phyloP scores from a whole-genome alignment of 257 asterid species.

The Solanum appendiculatum region DNA sequence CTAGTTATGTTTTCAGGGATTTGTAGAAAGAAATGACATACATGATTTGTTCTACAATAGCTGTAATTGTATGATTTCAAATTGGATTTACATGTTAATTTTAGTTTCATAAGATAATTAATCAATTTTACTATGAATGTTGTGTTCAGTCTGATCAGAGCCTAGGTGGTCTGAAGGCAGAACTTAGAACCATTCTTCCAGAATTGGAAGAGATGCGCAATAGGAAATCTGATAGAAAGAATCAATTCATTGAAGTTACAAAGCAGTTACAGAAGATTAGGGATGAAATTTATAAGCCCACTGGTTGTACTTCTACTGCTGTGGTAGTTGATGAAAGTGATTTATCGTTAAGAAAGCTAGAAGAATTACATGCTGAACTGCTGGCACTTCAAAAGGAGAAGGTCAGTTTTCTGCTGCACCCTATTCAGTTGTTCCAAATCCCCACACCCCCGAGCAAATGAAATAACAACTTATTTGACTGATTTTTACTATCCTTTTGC shows the following conservation, averaged over 20 bases:
- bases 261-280: conserved; percentile 58
- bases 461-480: neutral
- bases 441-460: neutral
- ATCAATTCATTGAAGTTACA: conserved; percentile 55
- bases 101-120: neutral
- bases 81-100: neutral
- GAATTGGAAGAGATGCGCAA: conserved; percentile 87
- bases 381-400: conserved; percentile 77
- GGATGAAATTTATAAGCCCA: conserved; percentile 46
- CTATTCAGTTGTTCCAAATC: neutral
- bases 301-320: conserved; percentile 18
- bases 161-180: conserved; percentile 71
- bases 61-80: neutral
- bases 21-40: neutral
- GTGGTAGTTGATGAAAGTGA: conserved; percentile 58
- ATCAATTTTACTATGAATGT: neutral
- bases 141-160: conserved; percentile 60
- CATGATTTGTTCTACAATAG: neutral
- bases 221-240: conserved; percentile 66
- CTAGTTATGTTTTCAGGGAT: neutral
- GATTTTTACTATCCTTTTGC: neutral
- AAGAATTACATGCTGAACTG: conserved; percentile 68
- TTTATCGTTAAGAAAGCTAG: conserved; percentile 72
- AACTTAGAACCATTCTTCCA: conserved; percentile 68
- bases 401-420: conserved; percentile 26